Base-by-base conservation (phyloP, 2,329 filamentous ascomycete species). In the Microsporum ferrugineum region DNA sequence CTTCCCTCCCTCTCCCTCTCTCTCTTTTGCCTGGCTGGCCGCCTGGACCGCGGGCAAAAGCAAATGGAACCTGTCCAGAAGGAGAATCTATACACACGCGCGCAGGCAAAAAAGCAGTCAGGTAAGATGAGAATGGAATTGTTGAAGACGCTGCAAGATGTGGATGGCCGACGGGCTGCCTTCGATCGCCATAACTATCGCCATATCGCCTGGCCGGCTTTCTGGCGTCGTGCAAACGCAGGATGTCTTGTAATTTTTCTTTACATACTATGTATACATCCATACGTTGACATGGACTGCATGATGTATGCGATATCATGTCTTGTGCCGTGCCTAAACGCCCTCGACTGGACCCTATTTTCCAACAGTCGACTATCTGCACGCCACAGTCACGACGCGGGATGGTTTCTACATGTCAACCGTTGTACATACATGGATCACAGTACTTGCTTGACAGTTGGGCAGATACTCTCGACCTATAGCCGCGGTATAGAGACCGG, bases 281-380 rank as follows among this genome's bases (percentile, higher is more conserved):
- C 17, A 23, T 23, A 23, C 17, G 17, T 23, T 23, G 17, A 23
- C 17, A 23, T 23, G 17, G 17, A 12, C 31, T 38, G 51, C 51
- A 36, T 55, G 51, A 33, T 43, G 39, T 43, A 47, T 47, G 43
- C 27, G 17, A 23, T 23, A 23, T 23, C 17, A 23, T 51, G 45
- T 51, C 23, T 51, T 55, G 51, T 55, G 51, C 51, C 51, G 51
- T 55, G 51, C 33, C 33, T 55, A 55, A 55, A 55, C 51, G 51
- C 31, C 51, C n/a, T 55, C 31, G 51, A 36, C 29, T 55, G 14
- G 51, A 4, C 10, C n/a, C n/a, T 14, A 17, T 41, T n/a, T n/a
- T 43, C 10, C 39, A n/a, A 43, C 14, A 43, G 29, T 31, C 33
- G 23, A 51, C 45, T 34, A 34, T 14, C 51, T 36, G 51, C 51